These are phyloP conservation scores for Penicillium goetzii DNA, from an alignment of 495 filamentous ascomycete species.

Conservation along the genomic window DNA sequence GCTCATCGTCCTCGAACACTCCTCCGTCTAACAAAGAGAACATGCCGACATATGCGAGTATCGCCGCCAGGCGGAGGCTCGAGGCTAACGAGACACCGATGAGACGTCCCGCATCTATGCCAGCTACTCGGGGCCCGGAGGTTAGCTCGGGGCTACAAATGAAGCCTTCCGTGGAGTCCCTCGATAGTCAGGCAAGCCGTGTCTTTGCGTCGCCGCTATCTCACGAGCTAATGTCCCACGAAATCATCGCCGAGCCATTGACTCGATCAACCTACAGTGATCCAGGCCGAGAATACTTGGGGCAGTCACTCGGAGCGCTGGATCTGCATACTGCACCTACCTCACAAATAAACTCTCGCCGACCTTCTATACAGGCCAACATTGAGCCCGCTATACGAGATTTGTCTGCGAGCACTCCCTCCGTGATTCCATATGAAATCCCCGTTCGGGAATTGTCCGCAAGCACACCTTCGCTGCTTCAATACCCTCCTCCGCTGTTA, in stretches of 20 bases:
- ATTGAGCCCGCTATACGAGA: slow-evolving; percentile 25
- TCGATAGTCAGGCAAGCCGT: slow-evolving; percentile 34
- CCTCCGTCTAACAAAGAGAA: slow-evolving; percentile 29
- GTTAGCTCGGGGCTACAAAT: slow-evolving; percentile 29
- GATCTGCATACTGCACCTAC: slow-evolving; percentile 33
- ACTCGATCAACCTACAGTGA: slow-evolving; percentile 46
- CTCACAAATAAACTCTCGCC: slow-evolving; percentile 34
- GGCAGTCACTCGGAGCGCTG: slow-evolving; percentile 24
- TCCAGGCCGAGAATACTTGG: slow-evolving; percentile 30
- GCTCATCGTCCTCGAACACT: neutral
- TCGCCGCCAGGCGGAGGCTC: slow-evolving; percentile 31
- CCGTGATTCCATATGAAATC: slow-evolving; percentile 24
- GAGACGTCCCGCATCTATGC: slow-evolving; percentile 34
- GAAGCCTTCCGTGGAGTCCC: slow-evolving; percentile 43
- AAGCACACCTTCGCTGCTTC: slow-evolving; percentile 22
- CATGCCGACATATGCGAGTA: slow-evolving; percentile 33
- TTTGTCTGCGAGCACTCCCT: slow-evolving; percentile 39
- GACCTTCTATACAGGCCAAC: slow-evolving; percentile 24
- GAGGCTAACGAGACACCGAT: slow-evolving; percentile 16
- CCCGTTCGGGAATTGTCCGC: slow-evolving; percentile 23
- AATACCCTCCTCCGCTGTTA: slow-evolving; percentile 29
- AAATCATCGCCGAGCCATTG: slow-evolving; percentile 35
- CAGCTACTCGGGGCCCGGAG: slow-evolving; percentile 22
- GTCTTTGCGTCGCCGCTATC: slow-evolving; percentile 39
- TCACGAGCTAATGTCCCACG: slow-evolving; percentile 29